Percentiles rank a stretch among this genome's conserved stretches.
Evolutionary conservation across 75 land plant species (phyloP).

Genomic region (Picea sitchensis): DNA sequence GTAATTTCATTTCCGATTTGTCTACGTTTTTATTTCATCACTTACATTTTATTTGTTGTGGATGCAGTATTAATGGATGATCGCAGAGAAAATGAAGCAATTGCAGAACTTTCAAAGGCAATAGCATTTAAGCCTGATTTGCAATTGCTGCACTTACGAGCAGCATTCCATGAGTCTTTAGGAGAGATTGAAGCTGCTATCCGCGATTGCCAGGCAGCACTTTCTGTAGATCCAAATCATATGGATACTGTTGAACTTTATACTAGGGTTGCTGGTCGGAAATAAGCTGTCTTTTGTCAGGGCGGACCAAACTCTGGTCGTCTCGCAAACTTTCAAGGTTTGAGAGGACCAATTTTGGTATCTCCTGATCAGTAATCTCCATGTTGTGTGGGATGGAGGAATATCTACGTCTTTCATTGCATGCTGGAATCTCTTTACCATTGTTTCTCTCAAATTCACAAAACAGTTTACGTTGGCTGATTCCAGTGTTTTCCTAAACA

Average conservation of each 20-base stretch:
- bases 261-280: slow-evolving; percentile 29
- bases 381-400: neutral
- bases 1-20: neutral
- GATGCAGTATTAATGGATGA: slow-evolving; percentile 86
- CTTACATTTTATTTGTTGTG: slow-evolving; percentile 1
- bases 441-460: neutral
- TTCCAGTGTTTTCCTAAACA: neutral
- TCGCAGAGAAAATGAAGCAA: slow-evolving; percentile 79
- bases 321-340: slow-evolving; percentile 1
- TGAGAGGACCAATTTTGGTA: slow-evolving; percentile 7
- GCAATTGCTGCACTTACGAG: slow-evolving; percentile 85
- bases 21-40: neutral
- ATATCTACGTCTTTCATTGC: neutral
- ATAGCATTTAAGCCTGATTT: slow-evolving; percentile 87
- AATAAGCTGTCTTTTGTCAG: neutral
- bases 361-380: slow-evolving; percentile 7
- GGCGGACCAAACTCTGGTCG: slow-evolving; percentile 10
- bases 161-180: slow-evolving; percentile 87
- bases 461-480: neutral
- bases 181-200: slow-evolving; percentile 55
- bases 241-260: slow-evolving; percentile 67
- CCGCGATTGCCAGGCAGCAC: slow-evolving; percentile 87
- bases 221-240: slow-evolving; percentile 84
- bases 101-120: slow-evolving; percentile 75
- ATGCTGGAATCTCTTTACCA: neutral